Percentiles rank a stretch among this genome's conserved stretches.
Evolutionary conservation across 1,284 basidiomycete genomes (phyloP).

Genomic region (Boletus semigastroideus): DNA sequence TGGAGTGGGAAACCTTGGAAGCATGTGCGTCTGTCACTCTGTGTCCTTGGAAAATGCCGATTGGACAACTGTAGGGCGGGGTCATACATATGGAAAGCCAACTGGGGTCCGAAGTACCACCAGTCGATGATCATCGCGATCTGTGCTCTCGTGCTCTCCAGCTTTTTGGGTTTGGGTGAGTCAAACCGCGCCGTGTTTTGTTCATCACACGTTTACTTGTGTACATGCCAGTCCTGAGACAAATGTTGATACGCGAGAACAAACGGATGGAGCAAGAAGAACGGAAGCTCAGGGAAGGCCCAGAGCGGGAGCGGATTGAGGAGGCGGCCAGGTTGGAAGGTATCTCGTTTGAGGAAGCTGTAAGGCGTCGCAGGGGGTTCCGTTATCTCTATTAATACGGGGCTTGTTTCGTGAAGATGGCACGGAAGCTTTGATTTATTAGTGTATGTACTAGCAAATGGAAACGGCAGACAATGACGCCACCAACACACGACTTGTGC

Average conservation of each 20-base stretch:
- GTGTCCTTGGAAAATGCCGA: neutral
- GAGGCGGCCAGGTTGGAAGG: conserved; percentile 52
- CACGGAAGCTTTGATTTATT: too few relatives aligned
- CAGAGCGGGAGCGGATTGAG: conserved; percentile 41
- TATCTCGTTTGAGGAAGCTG: conserved; percentile 50
- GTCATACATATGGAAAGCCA: conserved; percentile 51
- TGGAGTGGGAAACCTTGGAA: conserved; percentile 33
- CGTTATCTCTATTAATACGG: conserved; percentile 38
- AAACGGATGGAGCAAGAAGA: conserved; percentile 45
- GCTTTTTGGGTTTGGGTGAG: conserved; percentile 39
- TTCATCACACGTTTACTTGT: neutral
- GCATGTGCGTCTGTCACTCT: conserved; percentile 22
- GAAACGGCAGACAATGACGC: too few relatives aligned
- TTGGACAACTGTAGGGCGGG: conserved; percentile 37
- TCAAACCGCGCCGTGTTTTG: neutral
- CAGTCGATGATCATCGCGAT: conserved; percentile 14
- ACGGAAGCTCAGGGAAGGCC: conserved; percentile 39
- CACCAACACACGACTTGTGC: too few relatives aligned
- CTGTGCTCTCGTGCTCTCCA: conserved; percentile 39
- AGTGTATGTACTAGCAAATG: too few relatives aligned
- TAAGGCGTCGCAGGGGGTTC: conserved; percentile 48
- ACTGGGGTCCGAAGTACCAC: conserved; percentile 31
- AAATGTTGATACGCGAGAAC: conserved; percentile 46
- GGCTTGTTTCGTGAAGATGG: too few relatives aligned
- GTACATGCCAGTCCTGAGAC: conserved; percentile 41